These are phyloP conservation scores for Mrakia gelida DNA, from an alignment of 768 basidiomycete genomes.

Conservation along the genomic window DNA sequence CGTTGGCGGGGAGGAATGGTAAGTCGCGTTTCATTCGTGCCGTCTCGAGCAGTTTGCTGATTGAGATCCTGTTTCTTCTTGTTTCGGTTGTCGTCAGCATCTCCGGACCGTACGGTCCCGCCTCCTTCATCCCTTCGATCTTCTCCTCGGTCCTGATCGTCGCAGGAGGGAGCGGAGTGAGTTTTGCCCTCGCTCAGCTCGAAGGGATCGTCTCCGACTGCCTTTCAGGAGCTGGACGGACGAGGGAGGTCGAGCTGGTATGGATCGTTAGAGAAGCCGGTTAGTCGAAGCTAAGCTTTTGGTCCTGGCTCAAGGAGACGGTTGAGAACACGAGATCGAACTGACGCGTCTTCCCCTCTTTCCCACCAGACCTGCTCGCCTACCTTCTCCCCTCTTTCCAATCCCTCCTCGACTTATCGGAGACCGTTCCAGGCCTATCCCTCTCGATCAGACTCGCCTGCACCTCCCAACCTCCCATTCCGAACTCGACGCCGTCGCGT, in stretches of 20 bases:
- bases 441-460: slow-evolving; percentile 17
- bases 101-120: slow-evolving; percentile 33
- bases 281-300: background rate
- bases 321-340: background rate
- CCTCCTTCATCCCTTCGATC: slow-evolving; percentile 32
- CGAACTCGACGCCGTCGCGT: background rate
- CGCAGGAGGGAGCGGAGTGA: slow-evolving; percentile 33
- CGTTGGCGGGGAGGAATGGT: background rate
- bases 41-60: background rate
- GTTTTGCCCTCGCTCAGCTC: slow-evolving; percentile 31
- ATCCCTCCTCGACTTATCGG: slow-evolving; percentile 10
- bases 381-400: slow-evolving; percentile 26
- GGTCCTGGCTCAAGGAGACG: background rate
- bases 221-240: slow-evolving; percentile 19
- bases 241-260: slow-evolving; percentile 27
- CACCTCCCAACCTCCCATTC: slow-evolving; percentile 16
- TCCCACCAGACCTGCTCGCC: slow-evolving; percentile 26
- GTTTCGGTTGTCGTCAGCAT: slow-evolving; percentile 21
- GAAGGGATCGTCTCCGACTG: slow-evolving; percentile 33
- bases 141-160: slow-evolving; percentile 34
- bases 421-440: background rate
- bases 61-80: background rate
- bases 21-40: background rate
- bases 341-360: slow-evolving; percentile 7
- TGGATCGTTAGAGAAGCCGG: slow-evolving; percentile 33